phyloP scores from a whole-genome alignment of 2,329 filamentous ascomycete species.

The Ramularia collo-cygni region DNA sequence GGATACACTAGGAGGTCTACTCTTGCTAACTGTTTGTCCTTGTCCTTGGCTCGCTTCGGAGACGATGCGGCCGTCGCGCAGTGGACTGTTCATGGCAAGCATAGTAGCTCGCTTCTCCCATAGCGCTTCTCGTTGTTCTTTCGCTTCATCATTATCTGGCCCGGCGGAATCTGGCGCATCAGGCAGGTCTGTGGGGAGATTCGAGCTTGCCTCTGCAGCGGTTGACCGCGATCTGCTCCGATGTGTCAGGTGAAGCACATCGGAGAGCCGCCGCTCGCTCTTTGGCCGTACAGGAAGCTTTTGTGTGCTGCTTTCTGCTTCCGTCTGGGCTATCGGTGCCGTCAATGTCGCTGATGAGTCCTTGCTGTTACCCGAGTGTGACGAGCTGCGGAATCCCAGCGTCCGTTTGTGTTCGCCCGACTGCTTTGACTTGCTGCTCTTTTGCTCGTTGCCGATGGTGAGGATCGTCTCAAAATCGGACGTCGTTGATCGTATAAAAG shows the following conservation, averaged over 20 bases:
- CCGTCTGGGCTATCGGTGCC: constrained; percentile 5
- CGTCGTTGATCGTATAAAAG: constrained; percentile 79
- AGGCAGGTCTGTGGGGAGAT: constrained; percentile 73
- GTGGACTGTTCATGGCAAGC: constrained; percentile 54
- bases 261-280: constrained; percentile 50
- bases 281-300: constrained; percentile 23
- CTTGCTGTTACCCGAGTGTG: constrained; percentile 25
- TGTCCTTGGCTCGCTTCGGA: constrained; percentile 3
- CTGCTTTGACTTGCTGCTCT: constrained; percentile 13
- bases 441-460: constrained; percentile 40
- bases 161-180: constrained; percentile 66
- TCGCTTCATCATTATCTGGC: constrained; percentile 29
- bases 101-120: constrained; percentile 96
- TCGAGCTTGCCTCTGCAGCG: constrained; percentile 55
- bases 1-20: constrained; percentile 27
- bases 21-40: constrained; percentile 7
- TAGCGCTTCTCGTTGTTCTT: constrained; percentile 57
- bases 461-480: constrained; percentile 69
- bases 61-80: constrained; percentile 31
- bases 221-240: constrained; percentile 38
- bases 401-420: constrained; percentile 25
- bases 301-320: constrained; percentile 10
- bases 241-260: constrained; percentile 66
- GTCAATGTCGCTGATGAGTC: constrained; percentile 11
- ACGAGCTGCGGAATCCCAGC: constrained; percentile 31